Percentiles rank a stretch among this genome's conserved stretches.
Conservation (phyloP, 2,329 filamentous ascomycete species). For the Cyphellophora attinorum region DNA sequence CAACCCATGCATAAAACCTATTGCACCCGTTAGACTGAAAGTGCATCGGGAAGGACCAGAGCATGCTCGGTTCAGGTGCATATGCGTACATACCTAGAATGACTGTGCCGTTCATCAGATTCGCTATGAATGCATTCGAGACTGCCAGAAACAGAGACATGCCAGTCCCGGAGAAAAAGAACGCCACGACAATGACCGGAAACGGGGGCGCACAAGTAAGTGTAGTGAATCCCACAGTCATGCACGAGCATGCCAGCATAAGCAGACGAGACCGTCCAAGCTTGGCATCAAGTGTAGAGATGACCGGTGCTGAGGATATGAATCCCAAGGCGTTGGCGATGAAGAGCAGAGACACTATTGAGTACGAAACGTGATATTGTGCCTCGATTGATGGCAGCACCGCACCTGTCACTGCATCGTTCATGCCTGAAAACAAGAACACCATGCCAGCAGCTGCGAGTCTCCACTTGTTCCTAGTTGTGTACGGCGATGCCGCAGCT, state of each 20-base stretch:
- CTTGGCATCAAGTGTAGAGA: conserved; percentile 53
- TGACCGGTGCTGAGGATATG: conserved; percentile 59
- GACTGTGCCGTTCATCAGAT: conserved; percentile 41
- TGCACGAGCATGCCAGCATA: conserved; percentile 46
- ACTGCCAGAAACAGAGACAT: conserved; percentile 42
- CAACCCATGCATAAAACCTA: too few relatives aligned
- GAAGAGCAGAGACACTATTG: conserved; percentile 72
- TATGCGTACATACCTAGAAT: conserved; percentile 36
- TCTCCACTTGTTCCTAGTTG: conserved; percentile 59
- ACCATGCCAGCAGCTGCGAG: conserved; percentile 55
- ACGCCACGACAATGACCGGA: conserved; percentile 55
- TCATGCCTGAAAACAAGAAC: conserved; percentile 61
- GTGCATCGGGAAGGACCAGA: neutral
- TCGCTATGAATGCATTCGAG: conserved; percentile 48
- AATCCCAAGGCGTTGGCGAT: conserved; percentile 69
- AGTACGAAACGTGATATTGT: conserved; percentile 68
- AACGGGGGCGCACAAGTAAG: conserved; percentile 63
- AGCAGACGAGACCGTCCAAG: conserved; percentile 59
- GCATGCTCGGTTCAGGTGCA: too few relatives aligned
- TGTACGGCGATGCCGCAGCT: conserved; percentile 18
- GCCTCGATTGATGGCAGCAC: conserved; percentile 72
- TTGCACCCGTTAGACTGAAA: neutral
- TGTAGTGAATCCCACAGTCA: conserved; percentile 54
- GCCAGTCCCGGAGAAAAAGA: conserved; percentile 55
- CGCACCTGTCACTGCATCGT: conserved; percentile 66